phyloP scores from a whole-genome alignment of 805 yeast genomes.

The Cephaloascus albidus region DNA sequence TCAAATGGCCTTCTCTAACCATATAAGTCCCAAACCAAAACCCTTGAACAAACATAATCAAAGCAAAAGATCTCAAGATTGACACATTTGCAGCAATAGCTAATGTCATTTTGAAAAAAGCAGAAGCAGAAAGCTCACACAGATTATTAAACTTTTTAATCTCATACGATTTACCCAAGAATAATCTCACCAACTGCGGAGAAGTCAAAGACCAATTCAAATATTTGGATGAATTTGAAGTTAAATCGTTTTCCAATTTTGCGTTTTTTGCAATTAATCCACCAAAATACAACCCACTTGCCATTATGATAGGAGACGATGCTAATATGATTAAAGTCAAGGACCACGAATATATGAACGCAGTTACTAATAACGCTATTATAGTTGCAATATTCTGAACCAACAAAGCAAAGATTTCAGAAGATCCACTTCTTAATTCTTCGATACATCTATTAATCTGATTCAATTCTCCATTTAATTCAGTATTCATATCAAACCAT shows the following conservation, averaged over 20 bases:
- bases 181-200: conserved; percentile 50
- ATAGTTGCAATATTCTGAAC: conserved; percentile 45
- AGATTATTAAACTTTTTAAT: conserved; percentile 26
- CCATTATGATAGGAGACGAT: conserved; percentile 57
- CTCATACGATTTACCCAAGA: conserved; percentile 51
- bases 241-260: conserved; percentile 42
- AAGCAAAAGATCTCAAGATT: conserved; percentile 42
- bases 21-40: conserved; percentile 83
- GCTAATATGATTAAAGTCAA: conserved; percentile 72
- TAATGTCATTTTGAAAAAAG: conserved; percentile 34
- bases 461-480: conserved; percentile 53
- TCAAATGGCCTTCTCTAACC: conserved; percentile 39
- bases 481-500: conserved; percentile 57
- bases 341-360: conserved; percentile 79
- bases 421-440: conserved; percentile 57
- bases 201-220: conserved; percentile 65
- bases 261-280: conserved; percentile 39
- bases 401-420: conserved; percentile 56
- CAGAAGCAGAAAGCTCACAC: conserved; percentile 22
- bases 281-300: conserved; percentile 41
- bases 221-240: conserved; percentile 48
- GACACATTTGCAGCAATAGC: conserved; percentile 49
- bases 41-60: conserved; percentile 81
- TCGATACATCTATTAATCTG: conserved; percentile 68
- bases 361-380: conserved; percentile 45